phyloP scores from a whole-genome alignment of 2,329 filamentous ascomycete species.

The Capronia epimyces region DNA sequence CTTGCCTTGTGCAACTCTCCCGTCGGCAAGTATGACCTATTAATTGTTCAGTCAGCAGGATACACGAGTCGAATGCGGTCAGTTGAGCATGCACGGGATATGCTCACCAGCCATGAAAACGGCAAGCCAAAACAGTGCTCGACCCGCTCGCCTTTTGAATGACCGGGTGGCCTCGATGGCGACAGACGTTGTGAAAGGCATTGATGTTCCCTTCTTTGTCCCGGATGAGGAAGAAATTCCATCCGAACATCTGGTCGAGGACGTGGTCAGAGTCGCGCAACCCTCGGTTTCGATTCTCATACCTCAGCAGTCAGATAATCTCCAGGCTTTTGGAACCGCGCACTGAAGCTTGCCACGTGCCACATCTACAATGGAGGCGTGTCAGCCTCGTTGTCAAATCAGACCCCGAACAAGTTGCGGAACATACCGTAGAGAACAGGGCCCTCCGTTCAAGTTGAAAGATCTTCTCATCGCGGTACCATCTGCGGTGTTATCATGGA shows the following conservation, averaged over 20 bases:
- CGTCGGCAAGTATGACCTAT: conserved; percentile 52
- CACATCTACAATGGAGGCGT: conserved; percentile 13
- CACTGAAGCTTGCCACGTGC: conserved; percentile 23
- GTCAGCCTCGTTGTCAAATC: neutral
- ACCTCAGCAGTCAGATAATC: conserved; percentile 25
- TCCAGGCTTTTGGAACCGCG: conserved; percentile 20
- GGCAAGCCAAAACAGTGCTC: conserved; percentile 50
- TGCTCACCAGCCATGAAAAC: conserved; percentile 52
- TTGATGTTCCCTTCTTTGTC: conserved; percentile 52
- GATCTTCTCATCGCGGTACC: conserved; percentile 26
- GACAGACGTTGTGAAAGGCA: conserved; percentile 59
- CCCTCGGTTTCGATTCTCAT: neutral
- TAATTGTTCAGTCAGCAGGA: conserved; percentile 28
- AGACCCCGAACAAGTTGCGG: neutral
- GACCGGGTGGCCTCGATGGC: conserved; percentile 55
- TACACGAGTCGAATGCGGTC: neutral
- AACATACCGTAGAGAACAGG: conserved; percentile 22
- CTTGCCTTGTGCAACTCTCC: conserved; percentile 57
- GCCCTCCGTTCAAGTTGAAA: conserved; percentile 22
- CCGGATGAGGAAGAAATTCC: conserved; percentile 50
- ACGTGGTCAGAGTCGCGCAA: neutral
- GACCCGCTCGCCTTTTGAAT: conserved; percentile 35
- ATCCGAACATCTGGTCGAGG: conserved; percentile 38
- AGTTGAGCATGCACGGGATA: conserved; percentile 35
- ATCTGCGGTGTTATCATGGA: conserved; percentile 2